Percentiles rank a stretch among this genome's conserved stretches.
phyloP scores from a whole-genome alignment of 73 alveolate species.

The Paramecium pentaurelia region DNA sequence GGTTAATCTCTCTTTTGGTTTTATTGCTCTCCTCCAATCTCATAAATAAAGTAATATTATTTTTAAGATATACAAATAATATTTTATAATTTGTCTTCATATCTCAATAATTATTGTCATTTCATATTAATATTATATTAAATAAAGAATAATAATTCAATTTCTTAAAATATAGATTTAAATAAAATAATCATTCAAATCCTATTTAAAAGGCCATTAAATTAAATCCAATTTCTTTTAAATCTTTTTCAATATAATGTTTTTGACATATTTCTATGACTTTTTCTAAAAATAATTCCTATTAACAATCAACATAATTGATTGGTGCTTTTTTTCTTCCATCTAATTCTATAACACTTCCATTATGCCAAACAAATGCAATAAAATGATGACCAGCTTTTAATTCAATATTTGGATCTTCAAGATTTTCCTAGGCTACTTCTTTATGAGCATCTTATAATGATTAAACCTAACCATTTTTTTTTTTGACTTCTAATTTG shows the following conservation, averaged over 20 bases:
- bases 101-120: no score
- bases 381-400: conserved; percentile 62
- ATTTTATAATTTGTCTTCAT: no score
- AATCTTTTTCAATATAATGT: neutral
- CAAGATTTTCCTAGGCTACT: conserved; percentile 43
- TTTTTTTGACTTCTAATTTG: conserved; percentile 18
- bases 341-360: conserved; percentile 63
- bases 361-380: conserved; percentile 59
- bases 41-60: no score
- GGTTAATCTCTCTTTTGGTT: no score
- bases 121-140: no score
- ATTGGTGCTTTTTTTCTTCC: conserved; percentile 67
- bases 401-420: neutral
- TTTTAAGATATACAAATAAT: no score
- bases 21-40: no score
- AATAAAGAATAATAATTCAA: no score
- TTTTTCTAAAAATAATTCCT: conserved; percentile 47
- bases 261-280: conserved; percentile 22
- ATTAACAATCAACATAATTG: conserved; percentile 44
- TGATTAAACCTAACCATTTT: neutral
- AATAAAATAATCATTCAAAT: neutral
- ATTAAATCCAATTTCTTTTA: conserved; percentile 11
- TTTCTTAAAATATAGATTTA: neutral
- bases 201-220: conserved; percentile 35
- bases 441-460: conserved; percentile 43